Conservation (phyloP, 352 stramenopile genomes). For the Globisporangium spinosum region DNA sequence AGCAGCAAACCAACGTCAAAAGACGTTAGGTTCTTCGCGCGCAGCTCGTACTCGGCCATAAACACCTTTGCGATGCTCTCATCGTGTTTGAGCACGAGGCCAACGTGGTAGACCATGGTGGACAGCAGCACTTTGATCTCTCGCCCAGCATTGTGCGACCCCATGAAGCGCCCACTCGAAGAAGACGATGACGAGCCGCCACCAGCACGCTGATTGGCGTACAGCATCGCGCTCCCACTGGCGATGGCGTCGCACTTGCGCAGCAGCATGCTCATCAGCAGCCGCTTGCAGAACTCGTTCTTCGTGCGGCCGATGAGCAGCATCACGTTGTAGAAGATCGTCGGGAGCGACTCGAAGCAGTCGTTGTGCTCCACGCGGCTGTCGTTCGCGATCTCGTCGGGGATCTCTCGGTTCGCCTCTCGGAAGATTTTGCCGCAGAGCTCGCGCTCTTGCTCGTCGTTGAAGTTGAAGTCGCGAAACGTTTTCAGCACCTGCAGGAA, state of each 20-base stretch:
- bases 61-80: constrained; percentile 35
- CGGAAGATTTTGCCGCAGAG: constrained; percentile 44
- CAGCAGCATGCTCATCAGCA: constrained; percentile 37
- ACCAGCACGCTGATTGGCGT: constrained; percentile 12
- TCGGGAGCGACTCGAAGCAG: constrained; percentile 33
- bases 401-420: constrained; percentile 30
- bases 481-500: constrained; percentile 52
- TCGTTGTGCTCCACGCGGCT: constrained; percentile 11
- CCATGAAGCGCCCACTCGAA: not conserved
- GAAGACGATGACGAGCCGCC: not conserved
- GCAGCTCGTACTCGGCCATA: constrained; percentile 35
- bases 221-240: not conserved
- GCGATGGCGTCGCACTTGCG: constrained; percentile 26
- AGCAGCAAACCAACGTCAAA: constrained; percentile 48
- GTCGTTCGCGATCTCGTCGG: constrained; percentile 11
- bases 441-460: constrained; percentile 26
- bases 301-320: constrained; percentile 30
- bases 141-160: constrained; percentile 1
- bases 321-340: constrained; percentile 37
- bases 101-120: constrained; percentile 55
- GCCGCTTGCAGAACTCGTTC: constrained; percentile 30
- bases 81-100: constrained; percentile 46
- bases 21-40: constrained; percentile 25
- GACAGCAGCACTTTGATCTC: constrained; percentile 37
- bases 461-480: constrained; percentile 38